Evolutionary conservation across 768 basidiomycete genomes (phyloP).

Genomic region (Exidia glandulosa): DNA sequence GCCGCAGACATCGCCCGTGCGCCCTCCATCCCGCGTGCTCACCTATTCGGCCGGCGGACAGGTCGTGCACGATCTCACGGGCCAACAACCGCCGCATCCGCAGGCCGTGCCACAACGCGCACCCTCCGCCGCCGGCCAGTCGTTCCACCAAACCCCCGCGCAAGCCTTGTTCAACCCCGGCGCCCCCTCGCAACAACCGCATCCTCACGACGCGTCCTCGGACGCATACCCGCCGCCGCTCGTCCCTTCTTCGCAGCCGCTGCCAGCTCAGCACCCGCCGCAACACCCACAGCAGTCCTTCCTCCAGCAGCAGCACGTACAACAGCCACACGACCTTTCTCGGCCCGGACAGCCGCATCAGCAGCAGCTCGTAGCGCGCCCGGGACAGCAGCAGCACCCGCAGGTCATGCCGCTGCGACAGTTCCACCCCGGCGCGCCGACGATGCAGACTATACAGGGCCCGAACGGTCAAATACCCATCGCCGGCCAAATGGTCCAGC

Average conservation of each 20-base stretch:
- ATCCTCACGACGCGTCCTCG: neutral
- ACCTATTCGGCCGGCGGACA: neutral
- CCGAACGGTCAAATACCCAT: too few species aligned
- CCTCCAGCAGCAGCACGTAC: conserved; percentile 1
- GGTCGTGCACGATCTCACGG: neutral
- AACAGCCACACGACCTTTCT: neutral
- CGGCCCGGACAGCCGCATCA: neutral
- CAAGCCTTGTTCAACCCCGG: neutral
- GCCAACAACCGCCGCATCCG: neutral
- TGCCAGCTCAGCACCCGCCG: conserved; percentile 10
- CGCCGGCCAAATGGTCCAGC: too few species aligned
- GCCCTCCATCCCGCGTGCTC: neutral
- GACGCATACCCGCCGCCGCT: neutral
- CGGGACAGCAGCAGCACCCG: neutral
- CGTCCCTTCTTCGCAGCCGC: conserved; percentile 10
- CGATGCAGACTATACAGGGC: too few species aligned
- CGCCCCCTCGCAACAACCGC: neutral
- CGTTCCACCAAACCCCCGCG: neutral
- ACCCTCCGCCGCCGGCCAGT: neutral
- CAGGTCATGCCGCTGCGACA: conserved; percentile 7
- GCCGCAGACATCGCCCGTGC: neutral
- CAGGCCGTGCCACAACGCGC: neutral
- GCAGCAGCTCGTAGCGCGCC: neutral
- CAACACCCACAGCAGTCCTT: conserved; percentile 16
- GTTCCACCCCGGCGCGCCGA: too few species aligned